A percentile compares a stretch with the other conserved stretches of the same genome.
Evolutionary conservation across 2,329 filamentous ascomycete genomes (phyloP).

Genomic region (Byssoonygena ceratinophila): DNA sequence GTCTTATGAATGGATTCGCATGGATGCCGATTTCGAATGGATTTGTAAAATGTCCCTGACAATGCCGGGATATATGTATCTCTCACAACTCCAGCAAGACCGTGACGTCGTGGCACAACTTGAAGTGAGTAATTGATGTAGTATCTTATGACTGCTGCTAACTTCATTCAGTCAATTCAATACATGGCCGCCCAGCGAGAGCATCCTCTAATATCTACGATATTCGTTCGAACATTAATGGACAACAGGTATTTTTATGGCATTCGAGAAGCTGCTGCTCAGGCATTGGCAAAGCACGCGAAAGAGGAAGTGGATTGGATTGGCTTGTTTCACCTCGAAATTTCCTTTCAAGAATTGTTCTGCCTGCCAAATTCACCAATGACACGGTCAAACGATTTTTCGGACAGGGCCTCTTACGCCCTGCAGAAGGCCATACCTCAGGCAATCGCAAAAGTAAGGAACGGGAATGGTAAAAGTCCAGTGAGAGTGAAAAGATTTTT

Average conservation of each 20-base stretch:
- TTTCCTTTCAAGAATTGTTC: conserved; percentile 77
- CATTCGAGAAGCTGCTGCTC: conserved; percentile 74
- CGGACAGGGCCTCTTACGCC: conserved; percentile 71
- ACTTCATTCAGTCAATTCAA: conserved; percentile 52
- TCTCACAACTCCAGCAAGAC: conserved; percentile 94
- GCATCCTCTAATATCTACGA: conserved; percentile 75
- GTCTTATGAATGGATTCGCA: conserved; percentile 96
- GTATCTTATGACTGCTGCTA: conserved; percentile 13
- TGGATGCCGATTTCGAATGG: conserved; percentile 98
- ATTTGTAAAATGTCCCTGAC: conserved; percentile 71
- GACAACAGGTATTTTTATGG: conserved; percentile 89
- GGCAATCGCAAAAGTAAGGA: conserved; percentile 68
- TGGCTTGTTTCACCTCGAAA: conserved; percentile 72
- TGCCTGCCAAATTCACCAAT: conserved; percentile 69
- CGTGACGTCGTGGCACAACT: conserved; percentile 84
- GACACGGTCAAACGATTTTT: conserved; percentile 82
- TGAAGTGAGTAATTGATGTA: conserved; percentile 36
- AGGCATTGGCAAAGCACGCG: conserved; percentile 66
- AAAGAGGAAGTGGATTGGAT: conserved; percentile 61
- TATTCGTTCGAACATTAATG: conserved; percentile 79
- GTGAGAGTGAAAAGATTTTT: conserved; percentile 71
- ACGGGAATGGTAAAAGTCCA: conserved; percentile 65
- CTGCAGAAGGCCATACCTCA: conserved; percentile 74
- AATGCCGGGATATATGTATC: conserved; percentile 94
- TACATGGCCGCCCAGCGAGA: conserved; percentile 58